Percentiles rank a stretch among this genome's conserved stretches.
Conservation (phyloP, 352 stramenopile genomes). For the Globisporangium megalacanthum region DNA sequence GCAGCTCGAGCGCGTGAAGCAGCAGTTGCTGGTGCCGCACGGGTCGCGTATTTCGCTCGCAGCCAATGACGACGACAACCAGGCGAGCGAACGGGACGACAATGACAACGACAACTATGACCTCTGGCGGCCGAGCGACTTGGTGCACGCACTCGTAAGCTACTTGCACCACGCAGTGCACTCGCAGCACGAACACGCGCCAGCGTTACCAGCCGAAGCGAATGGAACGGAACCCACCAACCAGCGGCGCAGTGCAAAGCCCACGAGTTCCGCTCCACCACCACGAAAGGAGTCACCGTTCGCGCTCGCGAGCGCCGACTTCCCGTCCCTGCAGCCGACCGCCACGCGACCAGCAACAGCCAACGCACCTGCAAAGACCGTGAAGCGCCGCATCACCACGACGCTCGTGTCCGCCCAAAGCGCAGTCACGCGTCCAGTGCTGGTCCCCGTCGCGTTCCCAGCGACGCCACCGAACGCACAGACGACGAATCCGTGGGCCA, state of each 20-base stretch:
- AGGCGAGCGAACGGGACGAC: constrained; percentile 5
- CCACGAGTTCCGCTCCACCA: background rate
- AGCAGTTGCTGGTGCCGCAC: background rate
- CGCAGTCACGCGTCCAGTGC: constrained; percentile 21
- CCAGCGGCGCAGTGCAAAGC: constrained; percentile 1
- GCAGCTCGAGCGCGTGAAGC: constrained; percentile 4
- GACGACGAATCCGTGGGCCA: constrained; percentile 28
- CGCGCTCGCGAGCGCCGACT: constrained; percentile 23
- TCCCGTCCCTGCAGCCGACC: constrained; percentile 22
- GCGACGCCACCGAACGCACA: constrained; percentile 1
- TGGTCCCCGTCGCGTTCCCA: constrained; percentile 26
- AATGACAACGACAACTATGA: background rate
- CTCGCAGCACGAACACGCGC: background rate
- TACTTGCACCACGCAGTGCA: constrained; percentile 9
- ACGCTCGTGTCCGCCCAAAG: constrained; percentile 32
- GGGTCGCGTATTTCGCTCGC: background rate
- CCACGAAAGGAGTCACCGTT: constrained; percentile 10
- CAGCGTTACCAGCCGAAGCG: background rate
- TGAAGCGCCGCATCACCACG: constrained; percentile 41
- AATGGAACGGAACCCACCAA: background rate
- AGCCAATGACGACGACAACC: constrained; percentile 6
- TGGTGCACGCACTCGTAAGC: constrained; percentile 11
- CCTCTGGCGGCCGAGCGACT: constrained; percentile 5
- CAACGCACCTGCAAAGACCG: constrained; percentile 8
- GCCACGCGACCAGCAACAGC: background rate